Evolutionary conservation across 2,329 filamentous ascomycete species (phyloP).

Genomic region (Aspergillus brasiliensis): DNA sequence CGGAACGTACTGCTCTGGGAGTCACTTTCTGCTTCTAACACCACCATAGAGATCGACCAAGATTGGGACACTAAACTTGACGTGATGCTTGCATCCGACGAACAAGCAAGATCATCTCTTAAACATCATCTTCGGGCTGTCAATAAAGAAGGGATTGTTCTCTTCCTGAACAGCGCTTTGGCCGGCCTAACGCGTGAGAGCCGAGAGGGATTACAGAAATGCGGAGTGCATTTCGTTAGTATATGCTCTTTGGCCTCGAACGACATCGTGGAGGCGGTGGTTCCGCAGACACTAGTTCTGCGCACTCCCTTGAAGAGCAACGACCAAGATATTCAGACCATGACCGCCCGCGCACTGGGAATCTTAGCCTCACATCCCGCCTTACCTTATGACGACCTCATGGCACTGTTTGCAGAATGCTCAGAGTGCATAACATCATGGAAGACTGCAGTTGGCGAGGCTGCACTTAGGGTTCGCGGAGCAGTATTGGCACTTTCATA

Average conservation of each 20-base stretch:
- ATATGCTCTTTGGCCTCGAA: slow-evolving; percentile 59
- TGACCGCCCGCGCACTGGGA: slow-evolving; percentile 72
- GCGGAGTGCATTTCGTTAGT: slow-evolving; percentile 55
- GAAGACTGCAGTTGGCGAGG: slow-evolving; percentile 62
- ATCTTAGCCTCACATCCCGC: slow-evolving; percentile 70
- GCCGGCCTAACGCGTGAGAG: slow-evolving; percentile 45
- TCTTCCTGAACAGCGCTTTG: slow-evolving; percentile 50
- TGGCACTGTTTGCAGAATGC: slow-evolving; percentile 49
- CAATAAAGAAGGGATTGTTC: slow-evolving; percentile 41
- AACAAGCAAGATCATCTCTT: slow-evolving; percentile 61
- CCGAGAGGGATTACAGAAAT: slow-evolving; percentile 46
- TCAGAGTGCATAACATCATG: slow-evolving; percentile 54
- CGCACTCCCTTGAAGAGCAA: slow-evolving; percentile 69
- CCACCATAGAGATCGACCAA: slow-evolving; percentile 63
- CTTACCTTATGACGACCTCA: slow-evolving; percentile 44
- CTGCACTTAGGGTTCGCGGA: slow-evolving; percentile 62
- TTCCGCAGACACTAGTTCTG: slow-evolving; percentile 55
- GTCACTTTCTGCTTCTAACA: slow-evolving; percentile 51
- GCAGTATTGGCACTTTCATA: slow-evolving; percentile 61
- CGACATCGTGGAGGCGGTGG: slow-evolving; percentile 53
- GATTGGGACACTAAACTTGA: slow-evolving; percentile 86
- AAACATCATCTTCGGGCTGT: slow-evolving; percentile 36
- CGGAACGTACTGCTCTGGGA: slow-evolving; percentile 62
- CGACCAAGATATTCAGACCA: slow-evolving; percentile 65
- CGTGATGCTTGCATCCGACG: slow-evolving; percentile 69